Conservation (phyloP, 2,329 filamentous ascomycete genomes). For the Teratosphaeria destructans region DNA sequence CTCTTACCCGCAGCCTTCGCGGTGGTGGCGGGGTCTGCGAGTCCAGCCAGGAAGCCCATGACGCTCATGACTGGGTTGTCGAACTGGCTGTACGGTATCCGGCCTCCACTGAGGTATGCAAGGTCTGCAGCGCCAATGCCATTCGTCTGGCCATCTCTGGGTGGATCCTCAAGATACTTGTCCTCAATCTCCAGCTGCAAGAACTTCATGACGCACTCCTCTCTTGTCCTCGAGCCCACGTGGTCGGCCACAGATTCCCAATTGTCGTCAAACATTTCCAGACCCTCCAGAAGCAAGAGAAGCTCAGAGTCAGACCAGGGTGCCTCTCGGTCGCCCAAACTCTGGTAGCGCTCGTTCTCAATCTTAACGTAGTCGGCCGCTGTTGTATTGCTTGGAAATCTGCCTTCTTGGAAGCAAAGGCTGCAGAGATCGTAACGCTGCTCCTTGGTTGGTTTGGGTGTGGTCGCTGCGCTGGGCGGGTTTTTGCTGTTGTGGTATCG, state of each 20-base stretch:
- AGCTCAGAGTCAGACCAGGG: slow-evolving; percentile 88
- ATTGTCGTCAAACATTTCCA: slow-evolving; percentile 91
- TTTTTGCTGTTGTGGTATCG: slow-evolving; percentile 62
- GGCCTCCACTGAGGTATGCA: slow-evolving; percentile 58
- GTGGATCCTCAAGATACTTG: slow-evolving; percentile 66
- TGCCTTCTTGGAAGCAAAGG: slow-evolving; percentile 75
- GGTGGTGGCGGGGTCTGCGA: slow-evolving; percentile 81
- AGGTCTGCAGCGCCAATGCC: slow-evolving; percentile 33
- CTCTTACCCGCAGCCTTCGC: slow-evolving; percentile 84
- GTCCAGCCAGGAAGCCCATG: slow-evolving; percentile 81
- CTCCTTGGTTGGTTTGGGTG: slow-evolving; percentile 44
- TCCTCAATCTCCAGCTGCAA: slow-evolving; percentile 94
- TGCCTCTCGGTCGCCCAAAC: slow-evolving; percentile 69
- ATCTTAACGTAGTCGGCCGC: slow-evolving; percentile 77
- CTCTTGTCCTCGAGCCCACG: slow-evolving; percentile 79
- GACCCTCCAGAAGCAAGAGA: slow-evolving; percentile 75
- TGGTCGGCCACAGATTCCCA: slow-evolving; percentile 90
- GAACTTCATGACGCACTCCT: slow-evolving; percentile 96
- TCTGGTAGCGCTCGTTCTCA: slow-evolving; percentile 75
- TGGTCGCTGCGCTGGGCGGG: slow-evolving; percentile 32
- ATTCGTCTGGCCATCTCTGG: slow-evolving; percentile 45
- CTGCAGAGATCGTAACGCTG: slow-evolving; percentile 82
- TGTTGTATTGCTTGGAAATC: slow-evolving; percentile 69
- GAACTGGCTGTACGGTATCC: slow-evolving; percentile 79
- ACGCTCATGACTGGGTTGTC: slow-evolving; percentile 97